A percentile compares a stretch with the other conserved stretches of the same genome.
Evolutionary conservation across 2,329 filamentous ascomycete species (phyloP).

Genomic region (Lachnellula suecica): DNA sequence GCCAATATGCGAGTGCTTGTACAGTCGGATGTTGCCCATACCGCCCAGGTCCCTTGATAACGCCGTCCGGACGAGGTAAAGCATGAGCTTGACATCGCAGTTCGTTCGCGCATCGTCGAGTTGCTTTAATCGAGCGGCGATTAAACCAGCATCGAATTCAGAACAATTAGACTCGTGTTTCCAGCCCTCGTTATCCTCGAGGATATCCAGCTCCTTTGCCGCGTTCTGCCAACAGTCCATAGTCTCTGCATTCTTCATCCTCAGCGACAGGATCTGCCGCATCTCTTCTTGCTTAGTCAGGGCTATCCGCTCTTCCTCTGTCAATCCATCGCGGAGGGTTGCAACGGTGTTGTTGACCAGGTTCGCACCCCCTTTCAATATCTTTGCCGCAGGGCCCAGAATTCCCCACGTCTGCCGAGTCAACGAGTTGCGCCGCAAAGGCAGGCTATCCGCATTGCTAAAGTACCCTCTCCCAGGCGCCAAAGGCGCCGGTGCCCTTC

Average conservation of each 20-base stretch:
- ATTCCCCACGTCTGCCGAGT: constrained; percentile 21
- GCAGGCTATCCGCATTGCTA: constrained; percentile 9
- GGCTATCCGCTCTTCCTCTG: constrained; percentile 46
- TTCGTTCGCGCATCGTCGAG: constrained; percentile 72
- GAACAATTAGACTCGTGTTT: constrained; percentile 58
- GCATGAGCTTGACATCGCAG: constrained; percentile 73
- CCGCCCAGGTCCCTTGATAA: constrained; percentile 79
- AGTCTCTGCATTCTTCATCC: constrained; percentile 66
- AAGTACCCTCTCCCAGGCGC: constrained; percentile 17
- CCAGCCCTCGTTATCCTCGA: constrained; percentile 82
- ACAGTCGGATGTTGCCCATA: constrained; percentile 81
- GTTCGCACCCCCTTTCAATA: constrained; percentile 24
- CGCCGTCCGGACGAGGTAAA: constrained; percentile 77
- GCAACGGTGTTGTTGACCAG: constrained; percentile 28
- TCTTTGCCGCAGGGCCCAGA: constrained; percentile 24
- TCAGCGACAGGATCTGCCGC: constrained; percentile 61
- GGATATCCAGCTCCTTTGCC: constrained; percentile 72
- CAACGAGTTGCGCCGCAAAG: constrained; percentile 10
- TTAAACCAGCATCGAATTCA: constrained; percentile 63
- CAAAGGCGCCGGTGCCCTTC: constrained; percentile 14
- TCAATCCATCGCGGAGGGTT: constrained; percentile 28
- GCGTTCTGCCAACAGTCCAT: constrained; percentile 73
- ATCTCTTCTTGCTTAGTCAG: constrained; percentile 52
- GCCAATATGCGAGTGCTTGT: constrained; percentile 80
- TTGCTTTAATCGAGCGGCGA: constrained; percentile 68